Evolutionary conservation across 129 eudicot genomes (phyloP).

Genomic region (Silybum marianum): DNA sequence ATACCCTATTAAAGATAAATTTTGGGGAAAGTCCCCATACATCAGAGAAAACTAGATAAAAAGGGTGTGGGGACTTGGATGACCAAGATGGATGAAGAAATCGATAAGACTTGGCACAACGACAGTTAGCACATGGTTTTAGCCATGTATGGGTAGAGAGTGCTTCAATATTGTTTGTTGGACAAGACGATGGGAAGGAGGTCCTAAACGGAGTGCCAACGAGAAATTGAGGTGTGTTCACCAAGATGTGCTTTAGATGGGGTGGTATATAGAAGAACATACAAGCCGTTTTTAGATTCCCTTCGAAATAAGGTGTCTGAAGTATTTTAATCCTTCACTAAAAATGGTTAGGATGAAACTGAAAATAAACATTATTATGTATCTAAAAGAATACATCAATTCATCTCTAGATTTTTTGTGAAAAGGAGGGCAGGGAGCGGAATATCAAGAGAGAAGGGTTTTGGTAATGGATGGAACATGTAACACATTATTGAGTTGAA

Average conservation of each 20-base stretch:
- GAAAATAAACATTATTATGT: constrained; percentile 1
- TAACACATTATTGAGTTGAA: not conserved
- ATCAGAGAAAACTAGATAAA: too few relatives aligned
- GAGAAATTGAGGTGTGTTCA: too few relatives aligned
- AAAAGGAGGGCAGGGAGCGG: too few relatives aligned
- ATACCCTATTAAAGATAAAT: too few relatives aligned
- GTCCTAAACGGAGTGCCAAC: constrained; percentile 3
- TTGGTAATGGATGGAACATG: not conserved
- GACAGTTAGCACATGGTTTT: too few relatives aligned
- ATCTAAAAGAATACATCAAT: too few relatives aligned
- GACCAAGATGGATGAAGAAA: not conserved
- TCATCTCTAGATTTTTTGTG: too few relatives aligned
- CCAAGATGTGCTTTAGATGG: too few relatives aligned
- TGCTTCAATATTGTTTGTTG: not conserved
- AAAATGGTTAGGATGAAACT: not conserved
- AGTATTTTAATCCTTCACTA: constrained; percentile 1
- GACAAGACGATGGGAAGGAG: not conserved
- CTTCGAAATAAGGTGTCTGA: too few relatives aligned
- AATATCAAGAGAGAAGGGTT: not conserved
- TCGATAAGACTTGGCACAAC: not conserved
- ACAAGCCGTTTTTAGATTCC: too few relatives aligned
- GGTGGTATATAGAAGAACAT: too few relatives aligned
- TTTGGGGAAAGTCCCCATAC: too few relatives aligned
- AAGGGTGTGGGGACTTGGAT: not conserved
- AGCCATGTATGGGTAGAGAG: not conserved